Percentiles rank a stretch among this genome's conserved stretches.
These are phyloP conservation scores for Xylaria castorea DNA, from an alignment of 495 filamentous ascomycete species.

Conservation along the genomic window DNA sequence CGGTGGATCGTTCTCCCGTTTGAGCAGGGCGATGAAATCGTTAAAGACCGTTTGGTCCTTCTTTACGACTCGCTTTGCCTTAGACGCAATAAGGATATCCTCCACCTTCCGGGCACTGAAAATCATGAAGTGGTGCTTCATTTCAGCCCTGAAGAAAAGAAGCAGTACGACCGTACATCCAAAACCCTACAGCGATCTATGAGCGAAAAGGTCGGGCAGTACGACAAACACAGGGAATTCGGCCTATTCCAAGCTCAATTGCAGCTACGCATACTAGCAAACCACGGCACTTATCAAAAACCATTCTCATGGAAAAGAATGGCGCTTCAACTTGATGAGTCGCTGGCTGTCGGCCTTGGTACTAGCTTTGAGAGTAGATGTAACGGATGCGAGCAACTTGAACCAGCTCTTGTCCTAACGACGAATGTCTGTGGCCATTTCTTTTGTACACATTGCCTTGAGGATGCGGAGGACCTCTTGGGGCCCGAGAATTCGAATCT, in stretches of 20 bases:
- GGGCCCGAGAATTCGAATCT: background rate
- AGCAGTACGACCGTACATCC: constrained; percentile 43
- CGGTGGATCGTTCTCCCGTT: constrained; percentile 37
- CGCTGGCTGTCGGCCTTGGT: constrained; percentile 31
- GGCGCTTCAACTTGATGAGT: constrained; percentile 36
- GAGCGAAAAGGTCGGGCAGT: constrained; percentile 36
- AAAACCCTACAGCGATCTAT: constrained; percentile 44
- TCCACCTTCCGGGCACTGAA: constrained; percentile 46
- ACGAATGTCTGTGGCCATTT: constrained; percentile 41
- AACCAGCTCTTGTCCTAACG: constrained; percentile 35
- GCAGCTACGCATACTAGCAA: constrained; percentile 54
- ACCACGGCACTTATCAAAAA: constrained; percentile 54
- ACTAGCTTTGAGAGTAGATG: constrained; percentile 32
- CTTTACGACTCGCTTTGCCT: constrained; percentile 49
- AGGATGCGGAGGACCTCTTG: constrained; percentile 18
- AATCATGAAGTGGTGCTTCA: constrained; percentile 29
- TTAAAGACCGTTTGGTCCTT: constrained; percentile 41
- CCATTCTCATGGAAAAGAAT: constrained; percentile 45
- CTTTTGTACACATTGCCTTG: constrained; percentile 42
- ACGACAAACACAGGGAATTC: constrained; percentile 35
- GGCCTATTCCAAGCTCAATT: constrained; percentile 51
- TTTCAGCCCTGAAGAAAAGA: constrained; percentile 41
- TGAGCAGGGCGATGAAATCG: constrained; percentile 35
- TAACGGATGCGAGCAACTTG: constrained; percentile 34
- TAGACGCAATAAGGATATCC: constrained; percentile 45